Conservation (phyloP, 768 basidiomycete species). For the Arthromyces matolae region DNA sequence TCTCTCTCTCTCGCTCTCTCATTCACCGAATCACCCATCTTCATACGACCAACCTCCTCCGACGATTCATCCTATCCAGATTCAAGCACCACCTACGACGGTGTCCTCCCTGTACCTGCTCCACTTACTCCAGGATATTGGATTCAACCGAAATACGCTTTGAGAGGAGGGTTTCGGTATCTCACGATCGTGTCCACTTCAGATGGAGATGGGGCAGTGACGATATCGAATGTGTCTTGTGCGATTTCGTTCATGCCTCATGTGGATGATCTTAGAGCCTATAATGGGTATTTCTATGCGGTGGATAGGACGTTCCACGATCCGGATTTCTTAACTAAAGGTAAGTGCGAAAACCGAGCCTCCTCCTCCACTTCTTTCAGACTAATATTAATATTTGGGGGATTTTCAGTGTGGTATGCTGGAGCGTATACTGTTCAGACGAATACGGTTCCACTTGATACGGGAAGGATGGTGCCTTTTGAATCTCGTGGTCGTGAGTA, state of each 20-base stretch:
- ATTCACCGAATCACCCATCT: conserved; percentile 55
- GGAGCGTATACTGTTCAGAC: conserved; percentile 63
- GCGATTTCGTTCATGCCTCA: conserved; percentile 54
- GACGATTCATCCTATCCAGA: conserved; percentile 53
- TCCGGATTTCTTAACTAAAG: conserved; percentile 46
- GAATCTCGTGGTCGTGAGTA: conserved; percentile 39
- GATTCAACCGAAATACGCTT: conserved; percentile 41
- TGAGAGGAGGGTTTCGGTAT: conserved; percentile 53
- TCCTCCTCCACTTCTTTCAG: too few species aligned
- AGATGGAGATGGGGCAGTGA: conserved; percentile 27
- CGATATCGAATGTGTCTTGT: conserved; percentile 47
- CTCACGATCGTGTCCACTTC: conserved; percentile 41
- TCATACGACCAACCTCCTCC: conserved; percentile 49
- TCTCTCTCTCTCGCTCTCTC: conserved; percentile 48
- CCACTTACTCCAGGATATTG: conserved; percentile 38
- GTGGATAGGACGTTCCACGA: conserved; percentile 42
- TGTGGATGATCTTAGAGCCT: conserved; percentile 42
- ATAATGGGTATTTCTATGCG: conserved; percentile 52
- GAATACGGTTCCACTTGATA: conserved; percentile 48
- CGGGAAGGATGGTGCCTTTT: conserved; percentile 47
- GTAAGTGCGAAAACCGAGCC: too few species aligned
- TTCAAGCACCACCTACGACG: conserved; percentile 38
- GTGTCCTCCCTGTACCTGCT: conserved; percentile 36
- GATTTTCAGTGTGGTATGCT: conserved; percentile 47
- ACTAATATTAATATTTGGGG: too few species aligned